Evolutionary conservation across 2,329 filamentous ascomycete genomes (phyloP).

Genomic region (Clarireedia homoeocarpa): DNA sequence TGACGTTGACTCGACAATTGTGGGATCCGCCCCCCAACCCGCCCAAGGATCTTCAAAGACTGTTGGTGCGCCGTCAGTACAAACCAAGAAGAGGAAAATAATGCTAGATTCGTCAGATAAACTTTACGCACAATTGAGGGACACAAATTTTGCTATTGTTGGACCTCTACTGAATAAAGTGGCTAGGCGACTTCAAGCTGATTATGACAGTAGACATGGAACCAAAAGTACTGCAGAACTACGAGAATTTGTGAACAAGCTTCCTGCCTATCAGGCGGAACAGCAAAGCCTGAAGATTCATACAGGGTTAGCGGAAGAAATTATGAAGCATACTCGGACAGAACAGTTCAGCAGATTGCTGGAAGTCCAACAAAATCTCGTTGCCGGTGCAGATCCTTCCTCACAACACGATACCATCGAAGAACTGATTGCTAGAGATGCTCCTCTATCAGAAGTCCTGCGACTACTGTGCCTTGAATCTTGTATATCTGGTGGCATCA

Average conservation of each 20-base stretch:
- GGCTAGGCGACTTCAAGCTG: slow-evolving; percentile 74
- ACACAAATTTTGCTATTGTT: slow-evolving; percentile 93
- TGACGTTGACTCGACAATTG: slow-evolving; percentile 83
- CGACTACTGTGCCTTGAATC: slow-evolving; percentile 87
- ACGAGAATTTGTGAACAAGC: slow-evolving; percentile 87
- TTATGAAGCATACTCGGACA: slow-evolving; percentile 84
- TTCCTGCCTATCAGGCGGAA: slow-evolving; percentile 88
- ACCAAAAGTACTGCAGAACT: slow-evolving; percentile 86
- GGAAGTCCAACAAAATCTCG: slow-evolving; percentile 93
- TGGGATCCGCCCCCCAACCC: slow-evolving; percentile 62
- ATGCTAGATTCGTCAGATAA: slow-evolving; percentile 83
- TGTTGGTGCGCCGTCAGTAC: slow-evolving; percentile 48
- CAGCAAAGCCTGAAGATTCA: slow-evolving; percentile 89
- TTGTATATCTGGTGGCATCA: slow-evolving; percentile 80
- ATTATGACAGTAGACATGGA: slow-evolving; percentile 81
- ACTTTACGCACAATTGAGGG: slow-evolving; percentile 77
- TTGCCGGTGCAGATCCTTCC: slow-evolving; percentile 79
- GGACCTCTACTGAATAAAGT: slow-evolving; percentile 84
- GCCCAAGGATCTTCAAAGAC: slow-evolving; percentile 46
- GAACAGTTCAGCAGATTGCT: slow-evolving; percentile 83
- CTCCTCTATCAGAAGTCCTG: slow-evolving; percentile 72
- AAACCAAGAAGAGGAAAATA: slow-evolving; percentile 76
- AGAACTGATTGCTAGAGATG: slow-evolving; percentile 85
- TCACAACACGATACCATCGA: slow-evolving; percentile 87
- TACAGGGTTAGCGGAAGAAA: slow-evolving; percentile 86